Conservation (phyloP, 805 yeast genomes). For the Pichia occidentalis region DNA sequence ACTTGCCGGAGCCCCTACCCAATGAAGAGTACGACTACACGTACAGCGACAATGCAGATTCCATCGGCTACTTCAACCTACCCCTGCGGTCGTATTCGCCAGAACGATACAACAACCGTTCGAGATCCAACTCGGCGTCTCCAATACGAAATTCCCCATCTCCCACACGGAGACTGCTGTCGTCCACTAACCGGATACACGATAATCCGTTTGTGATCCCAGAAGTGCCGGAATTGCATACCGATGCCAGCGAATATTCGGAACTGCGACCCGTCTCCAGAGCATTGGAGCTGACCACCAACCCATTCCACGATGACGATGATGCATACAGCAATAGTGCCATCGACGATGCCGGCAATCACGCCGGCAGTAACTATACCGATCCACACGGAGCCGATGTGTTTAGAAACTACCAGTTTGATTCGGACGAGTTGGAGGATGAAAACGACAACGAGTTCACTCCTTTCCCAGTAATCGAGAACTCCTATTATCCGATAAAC, state of each 20-base stretch:
- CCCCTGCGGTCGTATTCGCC: conserved; percentile 12
- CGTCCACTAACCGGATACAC: not conserved
- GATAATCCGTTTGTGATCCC: conserved; percentile 3
- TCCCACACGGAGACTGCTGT: conserved; percentile 13
- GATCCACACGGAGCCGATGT: conserved; percentile 8
- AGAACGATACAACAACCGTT: conserved; percentile 5
- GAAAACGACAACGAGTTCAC: conserved; percentile 25
- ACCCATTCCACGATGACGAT: not conserved
- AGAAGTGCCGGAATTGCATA: not conserved
- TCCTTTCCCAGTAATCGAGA: conserved; percentile 30
- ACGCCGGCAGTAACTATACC: not conserved
- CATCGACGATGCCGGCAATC: conserved; percentile 2
- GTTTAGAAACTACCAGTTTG: conserved; percentile 24
- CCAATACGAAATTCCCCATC: conserved; percentile 21
- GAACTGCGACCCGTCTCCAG: not conserved
- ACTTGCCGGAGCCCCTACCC: too few species aligned
- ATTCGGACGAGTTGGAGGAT: conserved; percentile 20
- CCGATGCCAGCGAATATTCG: not conserved
- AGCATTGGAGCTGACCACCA: too few species aligned
- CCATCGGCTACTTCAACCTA: conserved; percentile 1
- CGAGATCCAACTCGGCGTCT: conserved; percentile 16
- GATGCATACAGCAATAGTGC: not conserved
- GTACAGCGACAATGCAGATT: not conserved
- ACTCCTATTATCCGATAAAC: conserved; percentile 31
- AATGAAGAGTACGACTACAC: too few species aligned